These are phyloP conservation scores for Acer saccharum DNA, from an alignment of 345 rosid genomes.

Conservation along the genomic window DNA sequence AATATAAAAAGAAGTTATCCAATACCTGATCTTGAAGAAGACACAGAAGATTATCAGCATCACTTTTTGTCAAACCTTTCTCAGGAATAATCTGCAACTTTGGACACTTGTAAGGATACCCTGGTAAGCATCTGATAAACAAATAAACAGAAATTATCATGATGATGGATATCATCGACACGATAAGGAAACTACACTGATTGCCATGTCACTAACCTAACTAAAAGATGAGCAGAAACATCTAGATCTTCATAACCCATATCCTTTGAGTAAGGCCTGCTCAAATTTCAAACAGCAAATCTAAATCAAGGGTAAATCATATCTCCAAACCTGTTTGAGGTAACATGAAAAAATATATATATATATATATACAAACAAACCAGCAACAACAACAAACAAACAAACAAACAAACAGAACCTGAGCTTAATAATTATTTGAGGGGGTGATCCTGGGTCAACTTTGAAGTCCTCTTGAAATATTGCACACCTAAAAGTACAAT, in stretches of 20 bases:
- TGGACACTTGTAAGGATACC: conserved; percentile 93
- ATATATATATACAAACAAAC: too few relatives aligned
- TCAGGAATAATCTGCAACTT: conserved; percentile 83
- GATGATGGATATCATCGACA: neutral
- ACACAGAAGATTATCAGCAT: conserved; percentile 74
- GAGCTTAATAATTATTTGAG: conserved; percentile 71
- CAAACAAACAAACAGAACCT: conserved; percentile 44
- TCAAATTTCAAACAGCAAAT: conserved; percentile 30
- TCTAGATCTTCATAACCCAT: conserved; percentile 86
- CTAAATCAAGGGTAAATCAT: conserved; percentile 13
- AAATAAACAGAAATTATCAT: conserved; percentile 1
- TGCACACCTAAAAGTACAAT: conserved; percentile 58
- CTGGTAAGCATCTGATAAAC: conserved; percentile 79
- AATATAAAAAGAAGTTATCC: conserved; percentile 19
- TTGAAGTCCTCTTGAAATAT: conserved; percentile 94
- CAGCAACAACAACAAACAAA: neutral
- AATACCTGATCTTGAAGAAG: conserved; percentile 86
- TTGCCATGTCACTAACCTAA: conserved; percentile 50
- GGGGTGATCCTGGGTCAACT: conserved; percentile 57
- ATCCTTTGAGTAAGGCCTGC: conserved; percentile 92
- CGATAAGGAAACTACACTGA: conserved; percentile 1
- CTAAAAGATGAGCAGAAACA: conserved; percentile 77
- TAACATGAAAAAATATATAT: neutral
- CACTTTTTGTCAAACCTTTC: conserved; percentile 67
- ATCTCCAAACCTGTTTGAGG: conserved; percentile 21